Evolutionary conservation across 2,329 filamentous ascomycete species (phyloP), one percentile per base, ranked within the genome.

Genomic region (Beauveria caledonica): DNA sequence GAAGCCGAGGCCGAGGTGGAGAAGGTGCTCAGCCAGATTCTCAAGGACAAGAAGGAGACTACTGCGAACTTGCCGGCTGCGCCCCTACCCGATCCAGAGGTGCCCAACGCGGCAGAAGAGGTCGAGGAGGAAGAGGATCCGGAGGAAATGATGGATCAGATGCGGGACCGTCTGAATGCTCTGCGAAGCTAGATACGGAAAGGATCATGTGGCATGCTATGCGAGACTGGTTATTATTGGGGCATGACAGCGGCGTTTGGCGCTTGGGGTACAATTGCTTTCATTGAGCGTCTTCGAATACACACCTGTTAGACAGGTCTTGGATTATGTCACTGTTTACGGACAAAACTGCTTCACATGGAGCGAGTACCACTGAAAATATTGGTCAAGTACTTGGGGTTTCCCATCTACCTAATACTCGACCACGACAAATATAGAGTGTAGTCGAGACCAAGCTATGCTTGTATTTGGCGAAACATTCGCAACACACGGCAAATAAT

Each of bases 131-230:
- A 92, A 70, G 88, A 92, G 70, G 89, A 94, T 68, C 86, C 90
- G 63, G 92, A 96, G 74, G 91, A 89, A 52, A 91, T 94, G 78
- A 85, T 97, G 77, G 88, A 92, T 68, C 89, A 96, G 78, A 97
- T 97, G 94, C 82, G 93, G 71, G 92, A 92, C 66, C 82, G 93
- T 52, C 74, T 99, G 67, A 91, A 97, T 76, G 92, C 92, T 40
- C 76, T 97, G 70, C 89, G 94, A 82, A 97, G 92, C 74, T 96
- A 56, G 45, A 61, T 2, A 5, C 3, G n/a, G n/a, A 21, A 23
- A 15, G 27, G 52, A n/a, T 17, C 15, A 13, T 50, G 23, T 55
- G 51, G 39, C 45, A 57, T 61, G 39, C 25, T 33, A 13, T 60
- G 58, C 39, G 23, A 49, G 11, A 36, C 29, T 23, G 51, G 40